phyloP scores from a whole-genome alignment of 345 rosid genomes.

The Salix udensis region DNA sequence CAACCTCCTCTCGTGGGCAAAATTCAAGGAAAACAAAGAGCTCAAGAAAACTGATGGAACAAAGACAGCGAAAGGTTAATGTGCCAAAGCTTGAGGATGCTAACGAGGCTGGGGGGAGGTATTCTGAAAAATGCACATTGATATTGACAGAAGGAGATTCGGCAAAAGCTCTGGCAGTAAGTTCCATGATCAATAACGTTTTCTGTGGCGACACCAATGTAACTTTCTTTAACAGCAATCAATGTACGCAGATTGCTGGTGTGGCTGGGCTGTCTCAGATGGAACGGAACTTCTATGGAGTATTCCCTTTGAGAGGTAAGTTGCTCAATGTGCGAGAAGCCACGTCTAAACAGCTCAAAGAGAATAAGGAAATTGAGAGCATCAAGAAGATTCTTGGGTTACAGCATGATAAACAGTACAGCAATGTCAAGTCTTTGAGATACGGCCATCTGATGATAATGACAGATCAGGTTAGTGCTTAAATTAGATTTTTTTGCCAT shows the following conservation, averaged over 20 bases:
- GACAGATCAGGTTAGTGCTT: slow-evolving; percentile 79
- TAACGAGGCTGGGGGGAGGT: slow-evolving; percentile 78
- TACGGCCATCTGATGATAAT: slow-evolving; percentile 98
- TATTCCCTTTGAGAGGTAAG: slow-evolving; percentile 92
- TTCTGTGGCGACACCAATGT: neutral
- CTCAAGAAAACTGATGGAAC: slow-evolving; percentile 90
- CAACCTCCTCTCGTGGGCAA: slow-evolving; percentile 82
- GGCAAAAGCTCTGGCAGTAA: slow-evolving; percentile 92
- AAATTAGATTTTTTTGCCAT: neutral
- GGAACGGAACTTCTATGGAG: slow-evolving; percentile 69
- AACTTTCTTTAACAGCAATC: slow-evolving; percentile 9
- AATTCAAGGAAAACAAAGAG: slow-evolving; percentile 77
- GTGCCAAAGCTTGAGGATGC: slow-evolving; percentile 92
- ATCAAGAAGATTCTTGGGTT: slow-evolving; percentile 92
- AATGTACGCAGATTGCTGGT: slow-evolving; percentile 65
- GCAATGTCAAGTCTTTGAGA: slow-evolving; percentile 78
- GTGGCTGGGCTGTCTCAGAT: slow-evolving; percentile 40
- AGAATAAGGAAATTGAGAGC: slow-evolving; percentile 77
- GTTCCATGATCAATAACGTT: slow-evolving; percentile 16
- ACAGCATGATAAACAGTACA: slow-evolving; percentile 71
- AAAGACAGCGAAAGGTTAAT: slow-evolving; percentile 51
- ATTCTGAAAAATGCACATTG: slow-evolving; percentile 73
- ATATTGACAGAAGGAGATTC: slow-evolving; percentile 99
- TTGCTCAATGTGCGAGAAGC: slow-evolving; percentile 96
- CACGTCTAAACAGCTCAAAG: slow-evolving; percentile 66